Base-by-base conservation (phyloP, 176 grass and related monocot genomes). In the Rhynchospora tenuis region DNA sequence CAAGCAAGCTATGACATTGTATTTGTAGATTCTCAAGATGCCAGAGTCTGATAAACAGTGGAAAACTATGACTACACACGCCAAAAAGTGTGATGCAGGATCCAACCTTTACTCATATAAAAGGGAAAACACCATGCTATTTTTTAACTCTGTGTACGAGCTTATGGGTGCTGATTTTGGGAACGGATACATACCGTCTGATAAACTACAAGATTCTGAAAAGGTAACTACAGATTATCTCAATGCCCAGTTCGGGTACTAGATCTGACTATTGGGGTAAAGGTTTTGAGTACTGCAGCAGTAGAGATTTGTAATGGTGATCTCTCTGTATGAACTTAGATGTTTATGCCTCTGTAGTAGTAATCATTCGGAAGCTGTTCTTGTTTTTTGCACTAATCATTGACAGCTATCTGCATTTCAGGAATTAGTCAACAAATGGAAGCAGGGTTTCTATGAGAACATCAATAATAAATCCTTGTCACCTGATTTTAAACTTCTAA, bases 121-220 rank as follows among this genome's bases (percentile, higher is more conserved):
- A 27, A 76, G 50, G 14, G 1, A 85, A 13, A 67, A 85, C 29
- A 16, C 3, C 47, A 16, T 85, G 59, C 84, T 85, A 15, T 78
- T 79, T 47, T 77, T 79, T 14, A 79, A 78, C 33, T 77, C 70
- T 52, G 74, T 85, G 19, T 67, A 85, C 66, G 9, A 85, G 23
- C 9, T 85, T 64, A 22, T 66, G 7, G 58, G 84, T 19, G 84
- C 73, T 28, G 27, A 75, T 52, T 51, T 85, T 78, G 22, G 48
- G 50, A 57, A 71, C 10, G 9, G 14, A 51, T 79, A 85, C 65
- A 68, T 6, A 38, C 19, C 43, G 1, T 44, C 73, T 59, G 46
- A 73, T 58, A 16, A 73, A 38, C 64, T 84, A 3, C 4, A 4
- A 33, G 54, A 42, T 81, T 38, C 57, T 19, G 44, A 42, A 16